phyloP scores from a whole-genome alignment of 331 rosid species.

The Malus hybrid region DNA sequence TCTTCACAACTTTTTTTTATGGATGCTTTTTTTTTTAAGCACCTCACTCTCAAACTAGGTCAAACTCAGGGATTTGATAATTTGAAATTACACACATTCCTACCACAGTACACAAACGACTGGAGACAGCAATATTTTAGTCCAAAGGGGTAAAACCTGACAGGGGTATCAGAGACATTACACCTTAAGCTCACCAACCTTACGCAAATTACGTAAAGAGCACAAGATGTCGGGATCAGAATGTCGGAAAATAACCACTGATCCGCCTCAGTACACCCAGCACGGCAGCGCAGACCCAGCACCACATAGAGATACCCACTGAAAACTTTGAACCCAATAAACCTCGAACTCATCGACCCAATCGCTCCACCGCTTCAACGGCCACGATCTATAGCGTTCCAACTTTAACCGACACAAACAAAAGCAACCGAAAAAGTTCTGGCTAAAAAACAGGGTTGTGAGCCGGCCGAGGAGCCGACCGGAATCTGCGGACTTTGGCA shows the following conservation, averaged over 20 bases:
- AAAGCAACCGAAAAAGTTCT: no score
- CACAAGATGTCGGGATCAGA: neutral
- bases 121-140: neutral
- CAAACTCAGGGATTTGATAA: neutral
- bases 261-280: neutral
- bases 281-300: no score
- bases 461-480: conserved; percentile 11
- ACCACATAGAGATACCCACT: neutral
- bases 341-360: neutral
- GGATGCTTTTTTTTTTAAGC: no score
- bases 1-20: no score
- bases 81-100: neutral
- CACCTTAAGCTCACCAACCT: neutral
- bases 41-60: no score
- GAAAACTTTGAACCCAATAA: neutral
- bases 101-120: neutral
- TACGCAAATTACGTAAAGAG: neutral
- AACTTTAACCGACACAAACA: neutral
- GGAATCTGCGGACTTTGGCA: conserved; percentile 6
- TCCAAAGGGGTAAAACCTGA: neutral
- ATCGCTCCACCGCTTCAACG: neutral
- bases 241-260: neutral
- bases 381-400: neutral
- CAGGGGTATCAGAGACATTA: conserved; percentile 6
- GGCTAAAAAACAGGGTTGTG: neutral